Evolutionary conservation across 2,329 filamentous ascomycete species (phyloP), one percentile per base, ranked within the genome.

Genomic region (Huntiella bhutanensis): DNA sequence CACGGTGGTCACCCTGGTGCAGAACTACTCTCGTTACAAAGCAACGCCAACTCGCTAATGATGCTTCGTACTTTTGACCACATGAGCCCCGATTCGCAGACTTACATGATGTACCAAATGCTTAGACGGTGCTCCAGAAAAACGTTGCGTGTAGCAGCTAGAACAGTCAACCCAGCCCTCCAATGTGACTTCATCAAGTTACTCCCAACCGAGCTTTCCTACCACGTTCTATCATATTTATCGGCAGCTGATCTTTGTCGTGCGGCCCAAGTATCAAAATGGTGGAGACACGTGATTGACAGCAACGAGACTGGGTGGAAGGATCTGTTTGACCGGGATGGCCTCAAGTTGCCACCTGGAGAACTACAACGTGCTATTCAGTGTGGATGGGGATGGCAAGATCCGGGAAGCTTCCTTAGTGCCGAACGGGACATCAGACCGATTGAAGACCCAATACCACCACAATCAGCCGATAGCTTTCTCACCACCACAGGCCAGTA

Each of bases 361-460:
- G 91, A 98, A 60, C 68, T 98, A 17, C 77, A 84, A 52, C 79
- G 80, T 54, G 87, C 91, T 28, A 86, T 96, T 47, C 67, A 69
- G 37, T 84, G 96, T 64, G 91, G 91, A 11, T 98, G 91, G 91
- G 91, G 87, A 11, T 98, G 91, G 86, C 91, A 98, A 59, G 84
- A 88, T 57, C 84, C 87, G 0, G 73, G 76, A 47, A 82, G 81
- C 0, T 61, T 70, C 3, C 73, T 82, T 45, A 84, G 82, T 17
- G 84, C 72, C 47, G 91, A 98, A 60, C 71, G 75, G 49, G 87
- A 98, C 57, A 62, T 95, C 42, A 84, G 82, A 28, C 22, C 22
- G 6, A 10, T 3, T 6, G 22, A 28, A 10, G 22, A 28, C 7
- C 22, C 22, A 28, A 28, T 28, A 28, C 22, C 7, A 28, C 22